Percentiles rank a stretch among this genome's conserved stretches.
These are phyloP conservation scores for Vanrija humicola DNA, from an alignment of 1,284 basidiomycete genomes.

Conservation along the genomic window DNA sequence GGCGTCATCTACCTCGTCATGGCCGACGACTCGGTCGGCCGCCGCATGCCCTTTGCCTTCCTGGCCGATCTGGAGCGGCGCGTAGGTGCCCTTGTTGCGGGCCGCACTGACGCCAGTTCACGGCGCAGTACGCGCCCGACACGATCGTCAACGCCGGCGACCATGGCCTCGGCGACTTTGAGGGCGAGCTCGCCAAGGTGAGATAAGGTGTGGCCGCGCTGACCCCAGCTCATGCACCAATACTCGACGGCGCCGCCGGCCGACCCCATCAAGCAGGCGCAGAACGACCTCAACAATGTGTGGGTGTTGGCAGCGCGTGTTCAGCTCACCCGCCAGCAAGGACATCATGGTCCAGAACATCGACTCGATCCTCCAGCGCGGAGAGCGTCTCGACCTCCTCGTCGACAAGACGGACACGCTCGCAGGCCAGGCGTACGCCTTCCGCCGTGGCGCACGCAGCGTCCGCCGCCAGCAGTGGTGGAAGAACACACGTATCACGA, in stretches of 20 bases:
- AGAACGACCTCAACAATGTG: conserved; percentile 84
- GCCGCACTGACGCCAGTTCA: conserved; percentile 53
- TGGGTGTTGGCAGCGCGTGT: conserved; percentile 16
- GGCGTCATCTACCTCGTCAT: conserved; percentile 87
- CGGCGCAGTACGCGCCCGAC: conserved; percentile 51
- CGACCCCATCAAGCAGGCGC: conserved; percentile 88
- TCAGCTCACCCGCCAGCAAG: conserved; percentile 52
- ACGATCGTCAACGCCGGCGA: conserved; percentile 48
- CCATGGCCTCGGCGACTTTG: conserved; percentile 51
- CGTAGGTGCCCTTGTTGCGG: conserved; percentile 38
- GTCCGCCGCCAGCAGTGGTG: conserved; percentile 95
- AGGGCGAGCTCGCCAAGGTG: conserved; percentile 49
- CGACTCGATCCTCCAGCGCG: conserved; percentile 80
- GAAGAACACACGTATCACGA: conserved; percentile 77
- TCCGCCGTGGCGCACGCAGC: conserved; percentile 80
- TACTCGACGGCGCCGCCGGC: conserved; percentile 84
- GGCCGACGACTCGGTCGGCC: conserved; percentile 83
- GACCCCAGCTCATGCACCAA: conserved; percentile 64
- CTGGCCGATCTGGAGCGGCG: conserved; percentile 77
- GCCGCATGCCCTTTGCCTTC: conserved; percentile 92
- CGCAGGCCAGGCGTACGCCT: conserved; percentile 92
- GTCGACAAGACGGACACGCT: conserved; percentile 97
- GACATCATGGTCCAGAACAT: conserved; percentile 98
- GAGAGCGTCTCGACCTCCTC: conserved; percentile 91
- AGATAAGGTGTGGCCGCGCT: conserved; percentile 37